These are phyloP conservation scores for Floccularia luteovirens DNA, from an alignment of 768 basidiomycete genomes.

Conservation along the genomic window DNA sequence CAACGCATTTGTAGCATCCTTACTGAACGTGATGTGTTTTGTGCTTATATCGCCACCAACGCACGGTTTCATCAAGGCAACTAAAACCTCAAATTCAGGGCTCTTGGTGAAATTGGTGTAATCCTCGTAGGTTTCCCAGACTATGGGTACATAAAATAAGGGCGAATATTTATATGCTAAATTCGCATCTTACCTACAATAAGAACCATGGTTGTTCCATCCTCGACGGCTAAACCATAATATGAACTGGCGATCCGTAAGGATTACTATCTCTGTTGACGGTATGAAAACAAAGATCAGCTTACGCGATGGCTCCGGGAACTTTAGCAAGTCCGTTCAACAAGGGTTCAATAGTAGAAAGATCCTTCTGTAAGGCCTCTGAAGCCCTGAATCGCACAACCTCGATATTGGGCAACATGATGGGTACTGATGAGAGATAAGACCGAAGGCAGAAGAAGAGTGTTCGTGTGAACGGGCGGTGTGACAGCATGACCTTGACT, in stretches of 20 bases:
- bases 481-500: too few relatives aligned
- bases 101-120: constrained; percentile 20
- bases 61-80: background rate
- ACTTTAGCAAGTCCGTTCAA: constrained; percentile 8
- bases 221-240: too few relatives aligned
- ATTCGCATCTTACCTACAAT: constrained; percentile 7
- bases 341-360: constrained; percentile 6
- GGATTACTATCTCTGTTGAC: too few relatives aligned
- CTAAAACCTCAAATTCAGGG: constrained; percentile 4
- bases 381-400: constrained; percentile 15
- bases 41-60: constrained; percentile 1
- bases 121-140: constrained; percentile 23
- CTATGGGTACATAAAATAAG: too few relatives aligned
- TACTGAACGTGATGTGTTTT: constrained; percentile 6
- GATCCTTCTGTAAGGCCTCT: constrained; percentile 7
- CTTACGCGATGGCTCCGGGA: constrained; percentile 12
- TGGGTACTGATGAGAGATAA: too few relatives aligned
- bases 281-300: too few relatives aligned
- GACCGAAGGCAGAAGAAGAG: too few relatives aligned
- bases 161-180: constrained; percentile 1
- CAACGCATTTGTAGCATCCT: constrained; percentile 4
- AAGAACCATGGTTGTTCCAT: too few relatives aligned
- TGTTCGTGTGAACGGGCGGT: too few relatives aligned
- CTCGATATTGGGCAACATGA: too few relatives aligned
- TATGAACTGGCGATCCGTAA: too few relatives aligned